Evolutionary conservation across 2,329 filamentous ascomycete genomes (phyloP).

Genomic region (Phaeoacremonium minimum): DNA sequence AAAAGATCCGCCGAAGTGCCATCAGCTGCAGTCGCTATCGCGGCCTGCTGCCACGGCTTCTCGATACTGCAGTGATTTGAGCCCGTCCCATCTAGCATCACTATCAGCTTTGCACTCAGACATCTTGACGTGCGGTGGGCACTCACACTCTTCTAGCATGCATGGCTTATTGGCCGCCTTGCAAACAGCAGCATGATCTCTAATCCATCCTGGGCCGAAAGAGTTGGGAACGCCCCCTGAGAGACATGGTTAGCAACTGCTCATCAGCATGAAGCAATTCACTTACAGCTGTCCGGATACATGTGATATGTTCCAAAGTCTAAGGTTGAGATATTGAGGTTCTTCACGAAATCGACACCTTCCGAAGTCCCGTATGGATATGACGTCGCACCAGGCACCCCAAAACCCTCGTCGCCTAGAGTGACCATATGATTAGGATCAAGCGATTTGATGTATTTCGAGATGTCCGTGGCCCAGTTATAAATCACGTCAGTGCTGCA

Average conservation of each 20-base stretch:
- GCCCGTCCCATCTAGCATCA: no score
- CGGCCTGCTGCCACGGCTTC: no score
- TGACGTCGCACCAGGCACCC: slow-evolving; percentile 9
- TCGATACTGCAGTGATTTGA: no score
- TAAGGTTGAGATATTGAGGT: slow-evolving; percentile 42
- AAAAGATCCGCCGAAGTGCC: no score
- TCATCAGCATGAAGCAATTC: not conserved
- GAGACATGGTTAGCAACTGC: not conserved
- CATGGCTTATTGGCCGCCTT: slow-evolving; percentile 32
- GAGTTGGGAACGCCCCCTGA: slow-evolving; percentile 23
- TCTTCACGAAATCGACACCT: slow-evolving; percentile 47
- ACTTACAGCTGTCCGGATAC: slow-evolving; percentile 28
- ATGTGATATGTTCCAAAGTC: slow-evolving; percentile 44
- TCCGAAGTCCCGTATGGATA: slow-evolving; percentile 49
- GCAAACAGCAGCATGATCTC: slow-evolving; percentile 30
- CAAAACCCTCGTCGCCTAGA: slow-evolving; percentile 50
- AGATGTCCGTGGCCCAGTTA: slow-evolving; percentile 53
- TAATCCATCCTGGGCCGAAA: slow-evolving; percentile 30
- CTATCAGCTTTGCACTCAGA: no score
- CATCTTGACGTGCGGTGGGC: no score
- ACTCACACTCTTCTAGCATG: slow-evolving; percentile 34
- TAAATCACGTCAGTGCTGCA: slow-evolving; percentile 54
- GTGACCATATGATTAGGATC: slow-evolving; percentile 59
- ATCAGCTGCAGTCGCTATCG: no score
- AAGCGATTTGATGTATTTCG: slow-evolving; percentile 57